Conservation (phyloP, 805 yeast species). For the Lipomyces sp. region DNA sequence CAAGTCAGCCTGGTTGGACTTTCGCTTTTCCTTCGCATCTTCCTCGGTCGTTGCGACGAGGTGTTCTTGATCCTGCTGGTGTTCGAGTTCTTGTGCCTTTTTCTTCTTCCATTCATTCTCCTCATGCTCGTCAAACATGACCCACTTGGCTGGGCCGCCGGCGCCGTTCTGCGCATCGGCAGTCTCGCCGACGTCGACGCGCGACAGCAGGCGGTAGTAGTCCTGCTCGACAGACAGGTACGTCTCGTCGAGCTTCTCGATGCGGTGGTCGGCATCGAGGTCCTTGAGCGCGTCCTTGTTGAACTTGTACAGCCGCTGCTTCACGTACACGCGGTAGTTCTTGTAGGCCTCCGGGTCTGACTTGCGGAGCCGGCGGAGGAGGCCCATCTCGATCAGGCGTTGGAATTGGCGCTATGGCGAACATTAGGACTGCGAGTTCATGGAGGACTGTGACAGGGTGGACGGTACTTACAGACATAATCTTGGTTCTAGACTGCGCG, state of each 20-base stretch:
- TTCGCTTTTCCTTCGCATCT: too few relatives aligned
- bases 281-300: conserved; percentile 74
- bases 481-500: conserved; percentile 47
- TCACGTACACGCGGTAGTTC: conserved; percentile 56
- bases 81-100: too few relatives aligned
- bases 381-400: conserved; percentile 72
- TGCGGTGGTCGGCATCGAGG: conserved; percentile 59
- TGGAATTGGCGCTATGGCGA: conserved; percentile 58
- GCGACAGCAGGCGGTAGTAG: conserved; percentile 55
- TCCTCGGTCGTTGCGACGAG: too few relatives aligned
- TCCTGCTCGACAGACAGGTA: conserved; percentile 67
- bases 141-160: too few relatives aligned
- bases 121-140: too few relatives aligned
- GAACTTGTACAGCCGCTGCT: conserved; percentile 69
- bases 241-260: conserved; percentile 73
- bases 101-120: too few relatives aligned
- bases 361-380: conserved; percentile 43
- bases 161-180: too few relatives aligned
- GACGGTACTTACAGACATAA: too few relatives aligned
- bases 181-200: neutral
- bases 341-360: conserved; percentile 29
- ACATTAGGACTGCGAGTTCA: neutral
- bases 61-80: too few relatives aligned
- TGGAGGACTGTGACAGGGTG: too few relatives aligned
- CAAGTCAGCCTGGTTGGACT: too few relatives aligned